Evolutionary conservation across 805 yeast genomes (phyloP).

Genomic region (Millerozyma miso): DNA sequence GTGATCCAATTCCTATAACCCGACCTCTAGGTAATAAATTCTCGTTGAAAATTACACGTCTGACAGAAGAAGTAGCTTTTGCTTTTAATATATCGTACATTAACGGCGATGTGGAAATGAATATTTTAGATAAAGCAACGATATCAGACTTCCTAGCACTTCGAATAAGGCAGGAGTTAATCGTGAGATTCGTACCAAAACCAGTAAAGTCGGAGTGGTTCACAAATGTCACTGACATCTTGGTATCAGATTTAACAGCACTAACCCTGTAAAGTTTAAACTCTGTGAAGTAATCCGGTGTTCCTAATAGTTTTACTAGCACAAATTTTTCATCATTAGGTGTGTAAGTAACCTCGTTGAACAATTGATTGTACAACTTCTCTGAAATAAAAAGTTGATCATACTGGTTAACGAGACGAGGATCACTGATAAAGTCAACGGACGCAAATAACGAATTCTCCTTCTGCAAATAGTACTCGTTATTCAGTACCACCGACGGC

Average conservation of each 20-base stretch:
- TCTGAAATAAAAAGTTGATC: slow-evolving; percentile 30
- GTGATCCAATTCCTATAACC: slow-evolving; percentile 40
- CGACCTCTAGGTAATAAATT: slow-evolving; percentile 19
- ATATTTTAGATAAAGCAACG: slow-evolving; percentile 39
- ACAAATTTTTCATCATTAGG: slow-evolving; percentile 18
- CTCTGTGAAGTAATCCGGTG: slow-evolving; percentile 31
- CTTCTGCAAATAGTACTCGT: slow-evolving; percentile 1
- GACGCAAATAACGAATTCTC: slow-evolving; percentile 25
- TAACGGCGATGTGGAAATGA: slow-evolving; percentile 43
- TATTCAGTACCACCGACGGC: slow-evolving; percentile 13
- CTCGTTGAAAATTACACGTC: slow-evolving; percentile 26
- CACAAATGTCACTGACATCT: slow-evolving; percentile 32
- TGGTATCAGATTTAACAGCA: slow-evolving; percentile 19
- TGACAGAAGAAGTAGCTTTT: slow-evolving; percentile 28
- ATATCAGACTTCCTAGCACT: slow-evolving; percentile 30
- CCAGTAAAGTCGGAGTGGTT: slow-evolving; percentile 32
- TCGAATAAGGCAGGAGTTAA: slow-evolving; percentile 35
- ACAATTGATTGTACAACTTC: slow-evolving; percentile 30
- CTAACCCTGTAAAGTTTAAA: slow-evolving; percentile 34
- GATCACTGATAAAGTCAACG: slow-evolving; percentile 30
- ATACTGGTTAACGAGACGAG: slow-evolving; percentile 13
- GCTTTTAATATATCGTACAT: slow-evolving; percentile 32
- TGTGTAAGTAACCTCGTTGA: slow-evolving; percentile 18
- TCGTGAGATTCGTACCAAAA: slow-evolving; percentile 37
- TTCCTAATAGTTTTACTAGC: slow-evolving; percentile 34